These are phyloP conservation scores for Septoria petroselini DNA, from an alignment of 2,329 filamentous ascomycete species.

Conservation along the genomic window DNA sequence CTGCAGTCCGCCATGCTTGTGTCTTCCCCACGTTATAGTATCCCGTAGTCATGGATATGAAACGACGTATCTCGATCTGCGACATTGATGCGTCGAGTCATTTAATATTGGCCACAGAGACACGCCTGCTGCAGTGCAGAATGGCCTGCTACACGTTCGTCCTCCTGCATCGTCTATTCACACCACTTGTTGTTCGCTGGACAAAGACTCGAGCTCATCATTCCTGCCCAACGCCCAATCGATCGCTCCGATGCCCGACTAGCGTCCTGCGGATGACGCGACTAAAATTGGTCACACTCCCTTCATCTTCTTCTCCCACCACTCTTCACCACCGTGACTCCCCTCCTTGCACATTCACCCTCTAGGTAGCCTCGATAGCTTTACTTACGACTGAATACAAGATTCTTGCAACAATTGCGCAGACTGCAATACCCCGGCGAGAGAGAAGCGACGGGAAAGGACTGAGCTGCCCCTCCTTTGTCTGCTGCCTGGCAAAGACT, in stretches of 20 bases:
- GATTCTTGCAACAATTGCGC: conserved; percentile 5
- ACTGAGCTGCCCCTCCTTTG: conserved; percentile 20
- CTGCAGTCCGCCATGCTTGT: no score
- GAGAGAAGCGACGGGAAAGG: conserved; percentile 17
- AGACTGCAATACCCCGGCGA: not conserved
- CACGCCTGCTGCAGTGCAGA: no score
- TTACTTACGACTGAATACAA: conserved; percentile 28
- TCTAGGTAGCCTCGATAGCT: conserved; percentile 32
- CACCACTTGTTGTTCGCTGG: no score
- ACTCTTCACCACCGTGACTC: conserved; percentile 18
- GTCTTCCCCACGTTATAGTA: no score
- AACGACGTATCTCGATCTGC: no score
- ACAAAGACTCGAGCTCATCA: conserved; percentile 5
- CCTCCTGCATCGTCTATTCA: no score
- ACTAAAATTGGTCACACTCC: conserved; percentile 18
- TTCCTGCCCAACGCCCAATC: conserved; percentile 14
- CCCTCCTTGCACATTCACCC: conserved; percentile 15
- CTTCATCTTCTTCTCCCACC: conserved; percentile 4
- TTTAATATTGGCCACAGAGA: no score
- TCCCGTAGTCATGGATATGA: no score
- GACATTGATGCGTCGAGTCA: no score
- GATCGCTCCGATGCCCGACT: conserved; percentile 4
- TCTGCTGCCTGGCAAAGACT: conserved; percentile 16
- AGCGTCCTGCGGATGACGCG: conserved; percentile 10
- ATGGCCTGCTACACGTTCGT: no score